phyloP scores from a whole-genome alignment of 1,284 basidiomycete genomes.

The Xerocomus nothofagi region DNA sequence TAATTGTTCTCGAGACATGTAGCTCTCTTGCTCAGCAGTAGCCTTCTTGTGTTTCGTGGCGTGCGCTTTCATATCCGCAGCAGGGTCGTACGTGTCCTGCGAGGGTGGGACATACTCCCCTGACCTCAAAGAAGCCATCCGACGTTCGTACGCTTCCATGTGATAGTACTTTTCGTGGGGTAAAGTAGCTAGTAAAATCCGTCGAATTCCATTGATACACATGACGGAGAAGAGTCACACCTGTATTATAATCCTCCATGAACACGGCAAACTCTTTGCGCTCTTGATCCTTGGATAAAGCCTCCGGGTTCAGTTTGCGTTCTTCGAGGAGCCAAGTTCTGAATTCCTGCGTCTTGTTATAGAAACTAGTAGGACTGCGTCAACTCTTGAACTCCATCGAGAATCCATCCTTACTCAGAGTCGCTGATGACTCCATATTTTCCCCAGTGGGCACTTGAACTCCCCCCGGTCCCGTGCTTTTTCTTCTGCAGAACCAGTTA shows the following conservation, averaged over 20 bases:
- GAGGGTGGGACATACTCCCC: conserved; percentile 75
- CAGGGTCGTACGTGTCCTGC: conserved; percentile 72
- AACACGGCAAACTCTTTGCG: conserved; percentile 81
- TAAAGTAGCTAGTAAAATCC: conserved; percentile 61
- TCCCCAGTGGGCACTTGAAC: conserved; percentile 70
- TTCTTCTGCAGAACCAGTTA: conserved; percentile 48
- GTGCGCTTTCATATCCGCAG: conserved; percentile 78
- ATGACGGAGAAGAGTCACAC: conserved; percentile 38
- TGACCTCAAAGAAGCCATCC: conserved; percentile 77
- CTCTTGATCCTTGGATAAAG: conserved; percentile 76
- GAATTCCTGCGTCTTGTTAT: conserved; percentile 80
- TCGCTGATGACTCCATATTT: conserved; percentile 86
- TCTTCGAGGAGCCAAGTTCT: conserved; percentile 90
- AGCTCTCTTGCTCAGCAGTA: conserved; percentile 62
- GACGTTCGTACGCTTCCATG: conserved; percentile 75
- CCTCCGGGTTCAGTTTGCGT: conserved; percentile 84
- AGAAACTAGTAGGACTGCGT: conserved; percentile 51
- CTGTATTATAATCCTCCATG: conserved; percentile 87
- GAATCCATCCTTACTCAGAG: conserved; percentile 58
- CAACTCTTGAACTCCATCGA: conserved; percentile 9
- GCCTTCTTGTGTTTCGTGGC: conserved; percentile 65
- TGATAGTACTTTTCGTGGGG: conserved; percentile 93
- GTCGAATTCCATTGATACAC: neutral
- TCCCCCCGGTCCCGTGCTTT: conserved; percentile 51
- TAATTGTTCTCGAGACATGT: conserved; percentile 75